Conservation (phyloP, 1,284 basidiomycete species). For the Pascua guehoae region DNA sequence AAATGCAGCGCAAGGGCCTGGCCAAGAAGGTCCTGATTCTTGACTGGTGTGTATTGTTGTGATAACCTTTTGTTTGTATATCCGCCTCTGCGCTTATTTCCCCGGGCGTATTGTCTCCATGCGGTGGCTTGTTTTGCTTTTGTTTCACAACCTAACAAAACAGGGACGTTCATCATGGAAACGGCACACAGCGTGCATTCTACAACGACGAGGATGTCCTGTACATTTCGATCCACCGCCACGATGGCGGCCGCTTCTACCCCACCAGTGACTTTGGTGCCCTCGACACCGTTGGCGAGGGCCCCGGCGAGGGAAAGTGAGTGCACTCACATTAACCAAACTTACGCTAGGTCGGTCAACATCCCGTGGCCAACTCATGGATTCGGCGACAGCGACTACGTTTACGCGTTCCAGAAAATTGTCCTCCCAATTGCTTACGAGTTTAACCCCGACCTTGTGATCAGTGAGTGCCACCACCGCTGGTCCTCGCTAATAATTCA, state of each 20-base stretch:
- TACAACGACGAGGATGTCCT: conserved; percentile 84
- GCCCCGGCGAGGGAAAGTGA: conserved; percentile 75
- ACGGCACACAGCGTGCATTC: conserved; percentile 94
- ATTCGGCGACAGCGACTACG: conserved; percentile 93
- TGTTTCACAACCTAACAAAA: neutral
- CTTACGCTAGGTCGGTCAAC: conserved; percentile 65
- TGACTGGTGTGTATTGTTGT: conserved; percentile 69
- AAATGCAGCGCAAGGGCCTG: conserved; percentile 64
- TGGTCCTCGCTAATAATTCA: conserved; percentile 37
- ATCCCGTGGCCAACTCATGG: conserved; percentile 87
- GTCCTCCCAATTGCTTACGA: conserved; percentile 97
- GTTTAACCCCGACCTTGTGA: conserved; percentile 91
- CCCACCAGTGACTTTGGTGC: conserved; percentile 87
- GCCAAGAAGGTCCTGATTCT: conserved; percentile 82
- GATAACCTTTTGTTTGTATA: no score
- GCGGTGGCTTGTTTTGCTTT: neutral
- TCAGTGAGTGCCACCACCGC: conserved; percentile 60
- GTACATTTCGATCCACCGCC: conserved; percentile 95
- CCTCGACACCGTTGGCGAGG: conserved; percentile 78
- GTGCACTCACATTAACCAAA: conserved; percentile 95
- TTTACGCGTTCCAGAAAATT: conserved; percentile 91
- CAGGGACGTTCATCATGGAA: conserved; percentile 98
- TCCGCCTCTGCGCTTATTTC: conserved; percentile 7
- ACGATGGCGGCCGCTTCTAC: conserved; percentile 87
- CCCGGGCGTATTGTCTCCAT: no score